Conservation (phyloP, 345 rosid genomes). For the Pistacia vera region DNA sequence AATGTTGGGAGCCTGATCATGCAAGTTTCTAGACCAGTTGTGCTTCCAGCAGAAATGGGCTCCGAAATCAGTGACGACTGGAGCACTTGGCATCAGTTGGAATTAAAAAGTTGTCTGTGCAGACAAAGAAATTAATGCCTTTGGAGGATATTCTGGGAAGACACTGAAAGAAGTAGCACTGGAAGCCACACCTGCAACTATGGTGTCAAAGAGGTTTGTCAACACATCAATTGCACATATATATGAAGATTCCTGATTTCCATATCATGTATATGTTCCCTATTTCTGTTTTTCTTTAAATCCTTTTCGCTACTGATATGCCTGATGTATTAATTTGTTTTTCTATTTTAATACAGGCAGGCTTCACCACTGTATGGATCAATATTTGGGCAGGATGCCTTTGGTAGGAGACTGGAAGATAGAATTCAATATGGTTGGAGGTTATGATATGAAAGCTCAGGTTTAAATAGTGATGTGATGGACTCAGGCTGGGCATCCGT, state of each 20-base stretch:
- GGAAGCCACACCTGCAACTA: slow-evolving; percentile 24
- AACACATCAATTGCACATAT: slow-evolving; percentile 3
- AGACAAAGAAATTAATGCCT: slow-evolving; percentile 56
- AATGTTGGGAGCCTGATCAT: slow-evolving; percentile 50
- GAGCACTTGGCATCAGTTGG: slow-evolving; percentile 57
- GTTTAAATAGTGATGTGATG: slow-evolving; percentile 13
- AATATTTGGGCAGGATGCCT: slow-evolving; percentile 11
- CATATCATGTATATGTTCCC: not conserved
- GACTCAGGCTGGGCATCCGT: slow-evolving; percentile 34
- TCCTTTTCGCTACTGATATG: not conserved
- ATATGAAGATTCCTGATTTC: not conserved
- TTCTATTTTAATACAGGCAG: slow-evolving; percentile 31
- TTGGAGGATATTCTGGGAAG: slow-evolving; percentile 68
- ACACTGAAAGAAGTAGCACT: slow-evolving; percentile 48
- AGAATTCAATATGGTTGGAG: slow-evolving; percentile 19
- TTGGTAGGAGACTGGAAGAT: slow-evolving; percentile 18
- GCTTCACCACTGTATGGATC: slow-evolving; percentile 14
- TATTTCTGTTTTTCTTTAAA: not conserved
- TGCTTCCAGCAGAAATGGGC: slow-evolving; percentile 66
- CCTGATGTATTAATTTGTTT: slow-evolving; percentile 9
- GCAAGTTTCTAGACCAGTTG: slow-evolving; percentile 64
- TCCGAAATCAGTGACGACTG: slow-evolving; percentile 45
- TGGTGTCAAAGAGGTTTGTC: slow-evolving; percentile 39
- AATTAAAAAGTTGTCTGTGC: slow-evolving; percentile 41
- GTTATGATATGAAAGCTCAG: slow-evolving; percentile 10